Evolutionary conservation across 2,329 filamentous ascomycete genomes (phyloP), one percentile per base, ranked within the genome.

Genomic region (Aspergillus sergii): DNA sequence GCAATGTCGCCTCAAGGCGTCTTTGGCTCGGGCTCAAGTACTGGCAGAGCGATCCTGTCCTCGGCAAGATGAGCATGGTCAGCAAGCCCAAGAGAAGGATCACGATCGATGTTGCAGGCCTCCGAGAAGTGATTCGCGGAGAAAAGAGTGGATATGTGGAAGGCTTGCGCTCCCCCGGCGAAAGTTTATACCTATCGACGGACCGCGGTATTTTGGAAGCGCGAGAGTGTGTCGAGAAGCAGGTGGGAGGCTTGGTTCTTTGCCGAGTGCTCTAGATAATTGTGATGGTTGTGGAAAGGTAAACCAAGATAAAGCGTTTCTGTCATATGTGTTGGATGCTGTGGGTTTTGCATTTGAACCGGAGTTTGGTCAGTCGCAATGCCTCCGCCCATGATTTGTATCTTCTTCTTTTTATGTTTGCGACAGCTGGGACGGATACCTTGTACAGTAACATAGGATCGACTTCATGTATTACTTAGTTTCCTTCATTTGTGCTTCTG

Each of bases 21-120:
- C 81, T 97, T 68, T 97, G 94, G 94, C 80, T 97, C 14, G 93
- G 93, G 1, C 82, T 97, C 72, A 97, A 97, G 82, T 97, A 97
- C 85, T 92, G 87, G 87, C 88, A 93, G 69, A 91, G 91, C 74
- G 84, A 89, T 77, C 92, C 94, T 7, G 93, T 97, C 26, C 80
- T 97, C 69, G 83, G 83, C 66, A 84, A 87, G 67, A 84, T 94
- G 72, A 77, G 79, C 56, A 77, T 90, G 73, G 82, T 96, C 64
- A 90, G 86, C 73, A 94, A 89, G 78, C 91, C 93, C 11, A 94
- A 87, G 72, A 85, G 92, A 68, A 79, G 88, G 70, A 85, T 96
- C 75, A 90, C 85, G 70, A 83, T 92, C 65, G 83, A 88, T 57
- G 83, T 89, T 28, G 66, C 80, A 19, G 85, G 89, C 54, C 78